These are phyloP conservation scores for Crithidia acanthocephali DNA, from an alignment of 208 protist species.

Conservation along the genomic window DNA sequence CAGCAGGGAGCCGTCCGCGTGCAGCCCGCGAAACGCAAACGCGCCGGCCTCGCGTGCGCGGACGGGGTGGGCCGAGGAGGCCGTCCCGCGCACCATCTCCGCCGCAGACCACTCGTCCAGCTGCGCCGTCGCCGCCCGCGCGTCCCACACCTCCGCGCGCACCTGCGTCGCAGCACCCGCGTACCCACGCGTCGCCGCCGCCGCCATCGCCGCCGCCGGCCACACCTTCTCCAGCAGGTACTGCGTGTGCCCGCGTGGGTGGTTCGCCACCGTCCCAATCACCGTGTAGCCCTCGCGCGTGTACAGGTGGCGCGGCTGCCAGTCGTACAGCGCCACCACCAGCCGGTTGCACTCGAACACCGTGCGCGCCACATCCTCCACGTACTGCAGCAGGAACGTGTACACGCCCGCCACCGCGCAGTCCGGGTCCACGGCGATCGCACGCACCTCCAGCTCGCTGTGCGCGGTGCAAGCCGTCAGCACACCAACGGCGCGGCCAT, in stretches of 20 bases:
- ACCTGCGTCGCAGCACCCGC: not conserved
- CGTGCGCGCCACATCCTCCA: too few species aligned
- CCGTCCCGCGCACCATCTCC: not conserved
- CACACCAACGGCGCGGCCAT: too few species aligned
- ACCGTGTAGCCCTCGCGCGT: conserved; percentile 17
- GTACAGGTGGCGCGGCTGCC: conserved; percentile 35
- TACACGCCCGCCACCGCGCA: too few species aligned
- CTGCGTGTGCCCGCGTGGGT: conserved; percentile 21
- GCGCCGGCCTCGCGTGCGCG: not conserved
- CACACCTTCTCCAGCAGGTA: conserved; percentile 37
- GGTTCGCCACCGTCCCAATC: conserved; percentile 20
- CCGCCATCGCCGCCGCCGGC: not conserved
- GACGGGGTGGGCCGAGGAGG: not conserved
- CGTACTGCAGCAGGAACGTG: too few species aligned
- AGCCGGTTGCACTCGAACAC: conserved; percentile 16
- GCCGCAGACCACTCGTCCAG: conserved; percentile 2
- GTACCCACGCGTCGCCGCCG: not conserved
- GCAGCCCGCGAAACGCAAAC: not conserved
- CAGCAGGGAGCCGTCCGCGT: not conserved
- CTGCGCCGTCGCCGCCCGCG: not conserved
- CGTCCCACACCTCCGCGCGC: not conserved
- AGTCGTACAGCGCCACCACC: conserved; percentile 21
- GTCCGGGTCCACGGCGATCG: too few species aligned
- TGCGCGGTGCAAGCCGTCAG: too few species aligned
- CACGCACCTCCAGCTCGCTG: too few species aligned